Percentiles rank a stretch among this genome's conserved stretches.
phyloP scores from a whole-genome alignment of 345 rosid genomes.

The Boechera retrofracta region DNA sequence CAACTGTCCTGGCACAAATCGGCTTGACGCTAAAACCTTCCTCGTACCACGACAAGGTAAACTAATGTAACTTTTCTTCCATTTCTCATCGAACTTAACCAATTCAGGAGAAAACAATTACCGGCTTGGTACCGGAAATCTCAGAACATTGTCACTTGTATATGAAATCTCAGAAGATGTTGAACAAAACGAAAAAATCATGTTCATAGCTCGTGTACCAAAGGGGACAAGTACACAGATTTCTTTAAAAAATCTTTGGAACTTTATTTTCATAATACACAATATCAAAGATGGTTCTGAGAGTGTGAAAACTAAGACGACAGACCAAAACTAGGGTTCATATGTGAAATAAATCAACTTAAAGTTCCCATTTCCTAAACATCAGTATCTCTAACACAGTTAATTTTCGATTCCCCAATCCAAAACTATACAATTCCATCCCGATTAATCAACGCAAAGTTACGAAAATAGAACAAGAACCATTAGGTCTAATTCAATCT shows the following conservation, averaged over 20 bases:
- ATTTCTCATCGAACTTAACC: slow-evolving; percentile 41
- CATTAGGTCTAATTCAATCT: neutral
- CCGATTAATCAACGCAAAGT: neutral
- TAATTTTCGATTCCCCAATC: neutral
- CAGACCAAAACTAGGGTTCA: slow-evolving; percentile 14
- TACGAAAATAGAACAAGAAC: neutral
- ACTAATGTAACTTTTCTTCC: slow-evolving; percentile 35
- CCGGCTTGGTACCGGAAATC: slow-evolving; percentile 29
- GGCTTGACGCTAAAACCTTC: slow-evolving; percentile 48
- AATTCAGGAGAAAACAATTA: slow-evolving; percentile 40
- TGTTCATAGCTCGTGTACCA: slow-evolving; percentile 43
- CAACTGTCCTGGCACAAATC: slow-evolving; percentile 54
- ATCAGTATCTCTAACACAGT: slow-evolving; percentile 14
- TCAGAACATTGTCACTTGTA: slow-evolving; percentile 49
- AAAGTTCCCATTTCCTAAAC: neutral
- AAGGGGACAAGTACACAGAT: slow-evolving; percentile 6
- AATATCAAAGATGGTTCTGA: no score
- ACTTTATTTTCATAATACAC: no score
- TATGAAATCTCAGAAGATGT: slow-evolving; percentile 51
- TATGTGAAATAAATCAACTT: neutral
- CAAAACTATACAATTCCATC: neutral
- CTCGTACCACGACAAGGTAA: slow-evolving; percentile 40
- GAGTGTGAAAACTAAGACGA: neutral
- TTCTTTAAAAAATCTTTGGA: no score
- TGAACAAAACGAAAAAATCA: slow-evolving; percentile 52